phyloP scores from a whole-genome alignment of 2,329 filamentous ascomycete species.

The Neonectria faginata region DNA sequence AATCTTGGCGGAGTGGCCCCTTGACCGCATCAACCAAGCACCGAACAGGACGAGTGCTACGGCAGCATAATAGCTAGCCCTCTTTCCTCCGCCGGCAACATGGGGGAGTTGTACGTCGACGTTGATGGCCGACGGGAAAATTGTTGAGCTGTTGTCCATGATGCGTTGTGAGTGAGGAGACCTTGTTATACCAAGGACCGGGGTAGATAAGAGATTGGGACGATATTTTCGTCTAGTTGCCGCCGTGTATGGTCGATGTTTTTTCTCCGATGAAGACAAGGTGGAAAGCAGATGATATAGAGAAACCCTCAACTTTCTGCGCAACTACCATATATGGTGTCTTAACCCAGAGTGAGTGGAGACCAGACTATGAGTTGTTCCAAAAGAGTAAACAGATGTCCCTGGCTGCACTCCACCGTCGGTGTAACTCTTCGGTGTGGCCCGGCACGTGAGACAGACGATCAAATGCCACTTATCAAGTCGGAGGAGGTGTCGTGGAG shows the following conservation, averaged over 20 bases:
- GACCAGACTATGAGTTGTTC: conserved; percentile 1
- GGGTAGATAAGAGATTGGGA: neutral
- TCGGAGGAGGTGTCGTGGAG: neutral
- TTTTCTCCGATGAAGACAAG: neutral
- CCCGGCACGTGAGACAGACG: conserved; percentile 12
- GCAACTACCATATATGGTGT: neutral
- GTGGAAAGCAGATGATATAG: conserved; percentile 7
- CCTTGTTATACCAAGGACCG: neutral
- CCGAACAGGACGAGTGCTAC: conserved; percentile 52
- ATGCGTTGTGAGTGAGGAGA: neutral
- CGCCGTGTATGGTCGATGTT: neutral
- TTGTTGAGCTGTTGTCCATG: conserved; percentile 27
- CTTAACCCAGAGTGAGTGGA: neutral
- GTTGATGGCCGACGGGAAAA: neutral
- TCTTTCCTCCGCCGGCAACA: conserved; percentile 44
- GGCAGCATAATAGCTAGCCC: conserved; percentile 57
- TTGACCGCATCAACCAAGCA: conserved; percentile 54
- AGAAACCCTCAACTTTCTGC: neutral
- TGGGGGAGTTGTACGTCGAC: conserved; percentile 40
- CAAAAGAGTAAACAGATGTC: neutral
- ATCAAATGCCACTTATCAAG: neutral
- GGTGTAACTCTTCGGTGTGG: conserved; percentile 17
- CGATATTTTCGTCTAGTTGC: conserved; percentile 1
- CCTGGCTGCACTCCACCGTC: conserved; percentile 5
- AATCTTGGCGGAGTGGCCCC: conserved; percentile 48